These are phyloP conservation scores for Pichia insulana DNA, from an alignment of 805 yeast genomes.

Conservation along the genomic window DNA sequence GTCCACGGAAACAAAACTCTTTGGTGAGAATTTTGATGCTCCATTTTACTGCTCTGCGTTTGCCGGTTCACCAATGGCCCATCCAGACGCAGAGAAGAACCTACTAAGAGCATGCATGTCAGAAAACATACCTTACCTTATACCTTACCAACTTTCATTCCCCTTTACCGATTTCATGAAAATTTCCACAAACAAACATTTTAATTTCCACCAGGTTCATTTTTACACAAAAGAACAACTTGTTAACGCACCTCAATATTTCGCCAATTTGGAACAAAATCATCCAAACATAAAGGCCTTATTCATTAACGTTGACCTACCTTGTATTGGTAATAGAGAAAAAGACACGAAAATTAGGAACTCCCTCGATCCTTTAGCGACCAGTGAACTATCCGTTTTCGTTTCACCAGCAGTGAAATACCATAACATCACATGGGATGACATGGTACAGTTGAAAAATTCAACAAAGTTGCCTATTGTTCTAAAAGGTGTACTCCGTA, in stretches of 20 bases:
- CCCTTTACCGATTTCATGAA: slow-evolving; percentile 70
- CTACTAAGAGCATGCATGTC: slow-evolving; percentile 65
- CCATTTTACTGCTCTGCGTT: slow-evolving; percentile 90
- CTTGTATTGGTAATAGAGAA: slow-evolving; percentile 78
- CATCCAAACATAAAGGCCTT: slow-evolving; percentile 54
- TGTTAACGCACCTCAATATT: slow-evolving; percentile 32
- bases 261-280: slow-evolving; percentile 15
- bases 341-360: slow-evolving; percentile 71
- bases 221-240: slow-evolving; percentile 59
- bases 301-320: slow-evolving; percentile 83
- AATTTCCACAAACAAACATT: slow-evolving; percentile 51
- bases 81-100: slow-evolving; percentile 79
- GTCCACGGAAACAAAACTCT: slow-evolving; percentile 53
- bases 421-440: slow-evolving; percentile 44
- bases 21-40: slow-evolving; percentile 54
- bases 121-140: slow-evolving; percentile 70
- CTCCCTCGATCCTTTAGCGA: slow-evolving; percentile 29
- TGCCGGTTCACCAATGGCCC: slow-evolving; percentile 81
- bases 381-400: slow-evolving; percentile 11
- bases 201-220: slow-evolving; percentile 79
- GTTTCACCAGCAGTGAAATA: slow-evolving; percentile 10
- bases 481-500: slow-evolving; percentile 55
- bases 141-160: slow-evolving; percentile 80
- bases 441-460: slow-evolving; percentile 42
- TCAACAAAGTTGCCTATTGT: slow-evolving; percentile 44